These are phyloP conservation scores for Talaromyces sp. DNA, from an alignment of 2,329 filamentous ascomycete genomes.

Conservation along the genomic window DNA sequence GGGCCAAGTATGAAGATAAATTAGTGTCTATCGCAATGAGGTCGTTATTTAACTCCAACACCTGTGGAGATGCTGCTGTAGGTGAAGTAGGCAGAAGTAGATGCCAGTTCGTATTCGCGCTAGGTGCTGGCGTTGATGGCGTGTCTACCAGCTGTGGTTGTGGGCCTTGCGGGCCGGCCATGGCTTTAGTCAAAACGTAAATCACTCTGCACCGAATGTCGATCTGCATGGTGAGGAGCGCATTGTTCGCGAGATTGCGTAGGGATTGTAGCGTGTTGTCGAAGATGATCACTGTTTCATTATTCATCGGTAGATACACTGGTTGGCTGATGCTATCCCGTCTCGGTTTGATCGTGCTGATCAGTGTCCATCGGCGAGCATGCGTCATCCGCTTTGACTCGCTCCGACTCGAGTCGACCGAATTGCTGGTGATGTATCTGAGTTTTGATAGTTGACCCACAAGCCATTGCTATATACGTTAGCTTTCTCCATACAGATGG, in stretches of 20 bases:
- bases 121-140: slow-evolving; percentile 53
- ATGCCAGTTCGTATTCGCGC: slow-evolving; percentile 67
- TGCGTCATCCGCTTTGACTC: slow-evolving; percentile 48
- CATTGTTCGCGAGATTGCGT: slow-evolving; percentile 71
- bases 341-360: slow-evolving; percentile 59
- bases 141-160: slow-evolving; percentile 31
- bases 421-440: slow-evolving; percentile 75
- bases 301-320: slow-evolving; percentile 82
- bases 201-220: slow-evolving; percentile 84
- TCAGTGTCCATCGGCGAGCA: slow-evolving; percentile 77
- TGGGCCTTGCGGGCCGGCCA: slow-evolving; percentile 55
- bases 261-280: slow-evolving; percentile 83
- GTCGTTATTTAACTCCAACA: slow-evolving; percentile 78
- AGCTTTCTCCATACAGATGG: neutral
- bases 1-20: slow-evolving; percentile 67
- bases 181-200: slow-evolving; percentile 66
- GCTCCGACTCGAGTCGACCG: slow-evolving; percentile 43
- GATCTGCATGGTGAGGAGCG: slow-evolving; percentile 81
- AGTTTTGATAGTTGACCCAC: slow-evolving; percentile 76
- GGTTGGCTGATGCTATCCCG: slow-evolving; percentile 58
- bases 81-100: slow-evolving; percentile 43
- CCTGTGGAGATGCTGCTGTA: slow-evolving; percentile 55
- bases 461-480: slow-evolving; percentile 70
- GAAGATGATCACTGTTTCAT: slow-evolving; percentile 80
- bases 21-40: slow-evolving; percentile 87